Evolutionary conservation across 495 filamentous ascomycete genomes (phyloP).

Genomic region (Tetracladium setigerum): DNA sequence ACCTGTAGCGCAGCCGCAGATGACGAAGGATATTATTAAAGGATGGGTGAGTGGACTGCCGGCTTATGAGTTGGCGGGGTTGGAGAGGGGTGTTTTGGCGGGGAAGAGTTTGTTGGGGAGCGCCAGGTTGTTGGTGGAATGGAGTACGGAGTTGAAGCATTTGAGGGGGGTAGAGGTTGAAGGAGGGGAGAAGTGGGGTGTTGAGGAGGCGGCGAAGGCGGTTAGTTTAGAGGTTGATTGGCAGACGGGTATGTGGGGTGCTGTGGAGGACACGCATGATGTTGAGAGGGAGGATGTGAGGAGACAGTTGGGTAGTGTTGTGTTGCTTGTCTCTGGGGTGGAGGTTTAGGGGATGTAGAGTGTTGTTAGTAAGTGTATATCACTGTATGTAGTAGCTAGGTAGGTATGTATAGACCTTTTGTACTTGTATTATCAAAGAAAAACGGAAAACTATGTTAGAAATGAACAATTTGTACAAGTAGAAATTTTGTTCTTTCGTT

Average conservation of each 20-base stretch:
- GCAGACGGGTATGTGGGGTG: constrained; percentile 89
- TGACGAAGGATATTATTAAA: constrained; percentile 64
- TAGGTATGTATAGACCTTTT: not conserved
- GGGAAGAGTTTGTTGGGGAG: constrained; percentile 80
- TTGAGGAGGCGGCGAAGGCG: constrained; percentile 67
- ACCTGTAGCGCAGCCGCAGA: constrained; percentile 59
- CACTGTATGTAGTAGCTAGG: not conserved
- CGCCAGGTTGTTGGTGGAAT: constrained; percentile 72
- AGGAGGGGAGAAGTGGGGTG: constrained; percentile 39
- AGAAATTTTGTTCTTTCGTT: too few relatives aligned
- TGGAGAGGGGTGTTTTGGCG: constrained; percentile 77
- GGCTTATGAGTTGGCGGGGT: constrained; percentile 71
- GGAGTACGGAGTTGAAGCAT: constrained; percentile 64
- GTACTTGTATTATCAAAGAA: not conserved
- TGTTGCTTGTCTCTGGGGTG: constrained; percentile 64
- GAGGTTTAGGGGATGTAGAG: constrained; percentile 3
- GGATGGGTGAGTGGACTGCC: constrained; percentile 70
- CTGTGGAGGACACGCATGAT: constrained; percentile 98
- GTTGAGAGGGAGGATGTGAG: constrained; percentile 87
- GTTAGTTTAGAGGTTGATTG: constrained; percentile 80
- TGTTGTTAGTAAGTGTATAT: too few relatives aligned
- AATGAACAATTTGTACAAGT: not conserved
- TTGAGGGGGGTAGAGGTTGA: constrained; percentile 22
- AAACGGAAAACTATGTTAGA: not conserved
- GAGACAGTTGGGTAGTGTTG: constrained; percentile 80